These are phyloP conservation scores for Leptodermis oblonga DNA, from an alignment of 257 asterid genomes.

Conservation along the genomic window DNA sequence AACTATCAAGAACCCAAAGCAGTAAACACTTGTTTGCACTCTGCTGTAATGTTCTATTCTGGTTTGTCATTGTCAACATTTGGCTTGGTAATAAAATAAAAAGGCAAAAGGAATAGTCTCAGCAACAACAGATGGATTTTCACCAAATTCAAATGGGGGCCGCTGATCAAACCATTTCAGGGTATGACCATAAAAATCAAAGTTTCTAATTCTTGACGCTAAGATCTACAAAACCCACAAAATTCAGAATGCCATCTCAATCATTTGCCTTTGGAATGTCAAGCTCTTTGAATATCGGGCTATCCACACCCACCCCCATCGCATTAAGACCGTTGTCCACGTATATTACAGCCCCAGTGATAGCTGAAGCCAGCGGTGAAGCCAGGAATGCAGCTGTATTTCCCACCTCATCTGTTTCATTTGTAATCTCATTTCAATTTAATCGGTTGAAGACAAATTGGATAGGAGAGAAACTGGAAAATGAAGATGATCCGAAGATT, in stretches of 20 bases:
- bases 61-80: too few relatives aligned
- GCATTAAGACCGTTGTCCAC: constrained; percentile 91
- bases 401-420: constrained; percentile 76
- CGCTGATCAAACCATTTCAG: constrained; percentile 24
- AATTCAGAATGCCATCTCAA: not conserved
- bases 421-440: constrained; percentile 12
- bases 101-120: not conserved
- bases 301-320: constrained; percentile 84
- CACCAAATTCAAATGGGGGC: not conserved
- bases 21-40: too few relatives aligned
- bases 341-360: constrained; percentile 72
- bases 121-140: too few relatives aligned
- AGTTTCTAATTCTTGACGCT: constrained; percentile 15
- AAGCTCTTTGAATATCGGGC: constrained; percentile 66
- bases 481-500: not conserved
- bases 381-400: constrained; percentile 79
- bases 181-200: constrained; percentile 25
- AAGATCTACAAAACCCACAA: not conserved
- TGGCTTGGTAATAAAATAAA: not conserved
- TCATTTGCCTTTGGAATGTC: constrained; percentile 52
- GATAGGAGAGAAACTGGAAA: not conserved
- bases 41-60: too few relatives aligned
- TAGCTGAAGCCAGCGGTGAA: constrained; percentile 83
- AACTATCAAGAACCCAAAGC: too few relatives aligned
- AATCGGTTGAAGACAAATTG: not conserved